Evolutionary conservation across 2,329 filamentous ascomycete species (phyloP).

Genomic region (Pestalotiopsis sp.): DNA sequence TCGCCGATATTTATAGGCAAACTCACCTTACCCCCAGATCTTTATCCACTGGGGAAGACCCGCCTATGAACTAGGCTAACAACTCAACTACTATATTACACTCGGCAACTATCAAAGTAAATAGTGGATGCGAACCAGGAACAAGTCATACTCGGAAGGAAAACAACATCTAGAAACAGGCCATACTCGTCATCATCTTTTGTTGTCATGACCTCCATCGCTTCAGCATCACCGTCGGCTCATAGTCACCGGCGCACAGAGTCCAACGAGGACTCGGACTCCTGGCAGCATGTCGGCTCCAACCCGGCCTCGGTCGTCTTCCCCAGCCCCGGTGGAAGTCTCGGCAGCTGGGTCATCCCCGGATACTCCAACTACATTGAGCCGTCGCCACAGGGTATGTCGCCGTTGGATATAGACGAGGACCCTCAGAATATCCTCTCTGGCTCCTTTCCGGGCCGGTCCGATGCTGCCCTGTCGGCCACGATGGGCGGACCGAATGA

Average conservation of each 20-base stretch:
- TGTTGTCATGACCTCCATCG: slow-evolving; percentile 32
- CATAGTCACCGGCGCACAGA: slow-evolving; percentile 29
- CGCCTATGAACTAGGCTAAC: too few species aligned
- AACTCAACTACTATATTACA: too few species aligned
- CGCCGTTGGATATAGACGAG: slow-evolving; percentile 45
- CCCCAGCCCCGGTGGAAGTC: slow-evolving; percentile 52
- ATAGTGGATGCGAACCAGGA: too few species aligned
- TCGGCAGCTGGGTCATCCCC: slow-evolving; percentile 53
- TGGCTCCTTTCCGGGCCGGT: slow-evolving; percentile 34
- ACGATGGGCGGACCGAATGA: slow-evolving; percentile 26
- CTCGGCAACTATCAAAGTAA: too few species aligned
- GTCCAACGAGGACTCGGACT: slow-evolving; percentile 35
- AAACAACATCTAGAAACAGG: not conserved
- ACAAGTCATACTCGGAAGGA: not conserved
- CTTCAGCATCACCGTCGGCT: slow-evolving; percentile 32
- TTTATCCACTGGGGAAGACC: too few species aligned
- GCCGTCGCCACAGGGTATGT: slow-evolving; percentile 38
- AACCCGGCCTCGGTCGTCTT: slow-evolving; percentile 38
- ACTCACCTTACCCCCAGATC: too few species aligned
- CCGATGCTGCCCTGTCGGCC: slow-evolving; percentile 32
- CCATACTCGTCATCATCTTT: not conserved
- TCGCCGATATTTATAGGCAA: too few species aligned
- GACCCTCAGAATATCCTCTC: slow-evolving; percentile 38
- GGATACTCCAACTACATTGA: slow-evolving; percentile 37
- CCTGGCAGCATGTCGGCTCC: slow-evolving; percentile 33